Percentiles rank a stretch among this genome's conserved stretches.
Evolutionary conservation across 108 stramenopile genomes (phyloP).

Genomic region (Nitzschia palea): DNA sequence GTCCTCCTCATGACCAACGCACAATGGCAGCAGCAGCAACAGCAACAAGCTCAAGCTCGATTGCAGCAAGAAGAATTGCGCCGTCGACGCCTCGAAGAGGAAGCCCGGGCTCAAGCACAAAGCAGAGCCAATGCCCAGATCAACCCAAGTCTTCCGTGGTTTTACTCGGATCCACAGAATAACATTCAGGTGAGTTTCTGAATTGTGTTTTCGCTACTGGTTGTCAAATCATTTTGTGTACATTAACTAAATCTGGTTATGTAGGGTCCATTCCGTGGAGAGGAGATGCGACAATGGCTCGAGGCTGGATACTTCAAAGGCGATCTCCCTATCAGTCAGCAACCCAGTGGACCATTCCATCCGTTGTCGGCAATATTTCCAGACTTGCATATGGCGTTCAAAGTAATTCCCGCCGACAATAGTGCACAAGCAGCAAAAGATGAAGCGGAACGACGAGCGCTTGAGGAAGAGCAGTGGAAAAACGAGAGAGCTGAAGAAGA

Average conservation of each 20-base stretch:
- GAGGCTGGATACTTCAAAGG: constrained; percentile 97
- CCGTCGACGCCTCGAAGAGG: constrained; percentile 44
- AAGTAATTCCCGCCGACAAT: constrained; percentile 30
- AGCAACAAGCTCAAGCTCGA: constrained; percentile 48
- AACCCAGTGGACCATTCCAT: constrained; percentile 71
- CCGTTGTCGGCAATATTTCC: constrained; percentile 70
- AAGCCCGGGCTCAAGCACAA: constrained; percentile 38
- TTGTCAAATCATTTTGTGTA: background rate
- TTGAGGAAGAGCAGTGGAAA: constrained; percentile 21
- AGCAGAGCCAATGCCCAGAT: constrained; percentile 32
- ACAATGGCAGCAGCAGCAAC: constrained; percentile 71
- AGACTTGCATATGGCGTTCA: constrained; percentile 71
- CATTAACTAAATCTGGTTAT: background rate
- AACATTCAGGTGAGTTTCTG: constrained; percentile 76
- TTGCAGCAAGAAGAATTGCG: constrained; percentile 66
- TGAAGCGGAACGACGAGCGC: constrained; percentile 4
- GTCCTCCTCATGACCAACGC: constrained; percentile 70
- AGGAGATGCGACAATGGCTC: constrained; percentile 97
- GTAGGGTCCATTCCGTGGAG: constrained; percentile 92
- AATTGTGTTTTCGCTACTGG: background rate
- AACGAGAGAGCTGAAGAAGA: constrained; percentile 14
- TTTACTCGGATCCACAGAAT: constrained; percentile 87
- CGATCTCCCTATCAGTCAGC: constrained; percentile 85
- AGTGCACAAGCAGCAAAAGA: constrained; percentile 31
- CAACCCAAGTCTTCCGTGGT: constrained; percentile 77